Base-by-base conservation (phyloP, 2,329 filamentous ascomycete species). In the Phaeoacremonium minimum region DNA sequence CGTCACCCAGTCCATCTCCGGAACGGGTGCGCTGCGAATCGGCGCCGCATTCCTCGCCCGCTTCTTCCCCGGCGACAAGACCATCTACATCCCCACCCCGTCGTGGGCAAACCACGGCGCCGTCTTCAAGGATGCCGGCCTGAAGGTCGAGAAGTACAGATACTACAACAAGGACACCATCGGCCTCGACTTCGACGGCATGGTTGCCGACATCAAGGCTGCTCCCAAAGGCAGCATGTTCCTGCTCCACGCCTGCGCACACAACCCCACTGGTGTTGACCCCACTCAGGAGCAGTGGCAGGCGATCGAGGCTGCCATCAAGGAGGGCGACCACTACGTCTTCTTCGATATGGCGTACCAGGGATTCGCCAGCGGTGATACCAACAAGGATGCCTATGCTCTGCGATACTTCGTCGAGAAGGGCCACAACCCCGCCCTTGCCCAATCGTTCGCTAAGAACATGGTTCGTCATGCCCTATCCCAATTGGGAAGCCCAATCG, bases 261-360 rank as follows among this genome's bases (percentile, higher is more conserved):
- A 97, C 77, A 97, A 97, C 77, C 91, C 91, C 41, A 97, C 93
- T 46, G 91, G 91, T 61, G 85, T 97, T 55, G 91, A 97, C 69
- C 93, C 91, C 22, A 95, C 87, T 29, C 69, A 80, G 54, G 85
- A 87, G 63, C 91, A 97, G 73, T 97, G 91, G 91, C 80, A 80
- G 67, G 74, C 91, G 71, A 93, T 98, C 63, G 87, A 86, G 65
- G 70, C 85, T 43, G 85, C 84, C 44, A 81, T 95, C 65, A 94
- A 94, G 78, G 77, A 80, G 60, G 81, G 85, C 63, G 82, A 76
- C 34, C 91, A 97, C 77, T 95, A 85, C 63, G 83, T 88, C 54
- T 96, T 98, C 80, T 98, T 97, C 71, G 91, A 97, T 67, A 96
- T 96, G 90, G 91, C 91, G 47, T 98, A 98, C 77, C 91, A 98